These are phyloP conservation scores for Amanita polypyramis DNA, from an alignment of 768 basidiomycete genomes.

Conservation along the genomic window DNA sequence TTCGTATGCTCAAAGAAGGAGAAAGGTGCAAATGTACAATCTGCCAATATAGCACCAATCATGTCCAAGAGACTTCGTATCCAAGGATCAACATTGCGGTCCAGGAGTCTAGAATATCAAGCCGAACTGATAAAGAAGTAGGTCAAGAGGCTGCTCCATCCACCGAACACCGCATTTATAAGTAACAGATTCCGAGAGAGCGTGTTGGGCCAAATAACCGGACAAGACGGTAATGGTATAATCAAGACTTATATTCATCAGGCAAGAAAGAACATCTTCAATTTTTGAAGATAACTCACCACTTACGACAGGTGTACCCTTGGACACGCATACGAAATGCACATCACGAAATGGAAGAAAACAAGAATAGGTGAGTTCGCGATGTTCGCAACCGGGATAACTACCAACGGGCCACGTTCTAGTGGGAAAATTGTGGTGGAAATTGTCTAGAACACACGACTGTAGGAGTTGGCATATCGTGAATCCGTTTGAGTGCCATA, in stretches of 20 bases:
- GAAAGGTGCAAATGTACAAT: constrained; percentile 40
- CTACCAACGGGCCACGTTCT: constrained; percentile 2
- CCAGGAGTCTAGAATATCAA: constrained; percentile 69
- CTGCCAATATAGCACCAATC: constrained; percentile 52
- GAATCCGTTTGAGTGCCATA: neutral
- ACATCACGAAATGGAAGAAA: constrained; percentile 76
- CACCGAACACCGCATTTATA: neutral
- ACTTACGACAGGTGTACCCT: constrained; percentile 49
- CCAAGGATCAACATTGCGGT: constrained; percentile 80
- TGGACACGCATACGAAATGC: constrained; percentile 76
- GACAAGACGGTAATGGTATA: constrained; percentile 41
- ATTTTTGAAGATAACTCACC: neutral
- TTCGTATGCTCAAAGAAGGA: neutral
- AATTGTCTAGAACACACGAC: constrained; percentile 16
- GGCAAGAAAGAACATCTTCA: constrained; percentile 25
- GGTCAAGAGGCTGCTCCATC: constrained; percentile 9
- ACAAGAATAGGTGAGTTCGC: constrained; percentile 34
- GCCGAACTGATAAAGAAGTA: constrained; percentile 54
- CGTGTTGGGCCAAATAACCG: constrained; percentile 49
- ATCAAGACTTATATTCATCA: constrained; percentile 74
- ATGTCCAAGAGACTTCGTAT: constrained; percentile 80
- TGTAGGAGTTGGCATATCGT: no score
- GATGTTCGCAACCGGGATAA: constrained; percentile 1
- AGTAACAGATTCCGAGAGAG: constrained; percentile 40
- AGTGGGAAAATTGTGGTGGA: constrained; percentile 41